Evolutionary conservation across 2,329 filamentous ascomycete species (phyloP).

Genomic region (Geosmithia putterillii): DNA sequence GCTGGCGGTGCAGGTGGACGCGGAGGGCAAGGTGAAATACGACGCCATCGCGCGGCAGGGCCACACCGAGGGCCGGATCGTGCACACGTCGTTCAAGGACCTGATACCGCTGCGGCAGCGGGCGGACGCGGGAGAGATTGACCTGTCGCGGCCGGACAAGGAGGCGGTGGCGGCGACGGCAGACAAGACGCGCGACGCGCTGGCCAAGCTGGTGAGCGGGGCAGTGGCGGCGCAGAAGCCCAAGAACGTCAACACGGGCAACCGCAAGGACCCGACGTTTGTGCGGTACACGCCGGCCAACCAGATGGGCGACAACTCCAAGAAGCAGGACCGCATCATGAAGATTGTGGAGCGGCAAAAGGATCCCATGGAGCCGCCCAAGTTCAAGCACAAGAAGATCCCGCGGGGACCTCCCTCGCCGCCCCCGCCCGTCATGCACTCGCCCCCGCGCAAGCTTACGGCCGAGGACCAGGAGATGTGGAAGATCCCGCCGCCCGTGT

Average conservation of each 20-base stretch:
- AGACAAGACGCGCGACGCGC: conserved; percentile 76
- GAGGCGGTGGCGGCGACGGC: conserved; percentile 77
- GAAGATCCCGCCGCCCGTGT: conserved; percentile 78
- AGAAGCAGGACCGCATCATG: conserved; percentile 91
- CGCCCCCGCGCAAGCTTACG: conserved; percentile 85
- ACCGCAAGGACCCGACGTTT: conserved; percentile 76
- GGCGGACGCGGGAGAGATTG: conserved; percentile 85
- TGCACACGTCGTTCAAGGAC: conserved; percentile 95
- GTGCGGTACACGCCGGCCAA: conserved; percentile 92
- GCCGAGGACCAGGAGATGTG: conserved; percentile 96
- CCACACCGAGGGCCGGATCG: conserved; percentile 69
- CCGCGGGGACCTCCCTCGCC: conserved; percentile 85
- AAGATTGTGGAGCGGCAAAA: conserved; percentile 93
- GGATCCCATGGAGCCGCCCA: conserved; percentile 93
- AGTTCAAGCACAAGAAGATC: conserved; percentile 99
- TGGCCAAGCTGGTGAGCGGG: conserved; percentile 70
- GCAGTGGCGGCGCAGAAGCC: conserved; percentile 89
- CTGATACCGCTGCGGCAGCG: conserved; percentile 87
- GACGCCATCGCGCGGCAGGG: conserved; percentile 88
- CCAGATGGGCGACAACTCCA: conserved; percentile 82
- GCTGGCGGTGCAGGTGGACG: conserved; percentile 82
- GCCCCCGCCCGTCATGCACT: conserved; percentile 89
- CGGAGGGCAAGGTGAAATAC: conserved; percentile 88
- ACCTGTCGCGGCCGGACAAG: conserved; percentile 70
- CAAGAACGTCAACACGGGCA: conserved; percentile 81